phyloP scores from a whole-genome alignment of 1,284 basidiomycete genomes.

The Caloboletus firmus region DNA sequence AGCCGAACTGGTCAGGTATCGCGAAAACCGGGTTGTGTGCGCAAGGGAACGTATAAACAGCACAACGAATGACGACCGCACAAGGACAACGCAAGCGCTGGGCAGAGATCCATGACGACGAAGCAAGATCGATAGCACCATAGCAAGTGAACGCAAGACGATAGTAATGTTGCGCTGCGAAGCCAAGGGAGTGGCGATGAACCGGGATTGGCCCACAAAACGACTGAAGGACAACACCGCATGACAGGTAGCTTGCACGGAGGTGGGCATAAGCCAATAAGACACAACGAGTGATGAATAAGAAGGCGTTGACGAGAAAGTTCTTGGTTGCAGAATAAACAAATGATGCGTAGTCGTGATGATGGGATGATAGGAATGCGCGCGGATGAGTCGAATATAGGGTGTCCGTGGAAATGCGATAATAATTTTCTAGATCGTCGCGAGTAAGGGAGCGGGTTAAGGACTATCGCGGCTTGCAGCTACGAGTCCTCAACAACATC shows the following conservation, averaged over 20 bases:
- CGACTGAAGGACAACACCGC: slow-evolving; percentile 16
- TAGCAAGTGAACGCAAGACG: slow-evolving; percentile 17
- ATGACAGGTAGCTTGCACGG: slow-evolving; percentile 5
- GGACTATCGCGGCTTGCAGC: neutral
- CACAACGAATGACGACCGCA: slow-evolving; percentile 14
- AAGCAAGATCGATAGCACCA: slow-evolving; percentile 28
- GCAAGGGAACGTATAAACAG: slow-evolving; percentile 7
- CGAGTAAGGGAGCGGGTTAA: neutral
- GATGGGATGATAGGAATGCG: slow-evolving; percentile 27
- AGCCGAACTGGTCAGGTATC: slow-evolving; percentile 22
- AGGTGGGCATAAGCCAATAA: slow-evolving; percentile 14
- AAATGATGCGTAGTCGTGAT: slow-evolving; percentile 27
- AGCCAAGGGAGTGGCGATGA: neutral
- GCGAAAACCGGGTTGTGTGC: slow-evolving; percentile 4
- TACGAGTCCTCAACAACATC: slow-evolving; percentile 27
- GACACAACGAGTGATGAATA: slow-evolving; percentile 25
- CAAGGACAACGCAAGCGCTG: slow-evolving; percentile 12
- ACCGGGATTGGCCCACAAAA: slow-evolving; percentile 17
- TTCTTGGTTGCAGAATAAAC: slow-evolving; percentile 37
- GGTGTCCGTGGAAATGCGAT: slow-evolving; percentile 34
- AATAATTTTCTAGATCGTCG: slow-evolving; percentile 21
- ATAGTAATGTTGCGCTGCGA: slow-evolving; percentile 19
- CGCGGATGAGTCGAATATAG: slow-evolving; percentile 24
- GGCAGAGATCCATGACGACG: slow-evolving; percentile 19
- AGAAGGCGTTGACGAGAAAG: slow-evolving; percentile 20